A percentile compares a stretch with the other conserved stretches of the same genome.
These are phyloP conservation scores for Geotrichum fermentans DNA, from an alignment of 1,139 yeast genomes.

Conservation along the genomic window DNA sequence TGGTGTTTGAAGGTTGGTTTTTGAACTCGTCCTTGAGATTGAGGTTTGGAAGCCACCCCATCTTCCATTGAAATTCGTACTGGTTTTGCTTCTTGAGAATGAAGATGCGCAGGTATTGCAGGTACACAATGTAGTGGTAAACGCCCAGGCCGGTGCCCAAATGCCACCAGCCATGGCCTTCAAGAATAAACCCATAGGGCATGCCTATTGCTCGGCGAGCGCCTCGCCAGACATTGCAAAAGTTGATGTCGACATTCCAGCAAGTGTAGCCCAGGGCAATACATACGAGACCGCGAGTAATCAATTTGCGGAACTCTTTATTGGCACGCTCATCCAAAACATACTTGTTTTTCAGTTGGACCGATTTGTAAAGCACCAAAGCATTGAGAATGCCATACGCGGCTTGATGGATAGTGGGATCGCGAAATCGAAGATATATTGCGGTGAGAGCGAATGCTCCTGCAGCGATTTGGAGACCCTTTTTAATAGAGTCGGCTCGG, in stretches of 20 bases:
- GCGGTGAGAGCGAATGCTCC: constrained; percentile 58
- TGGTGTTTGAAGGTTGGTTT: neutral
- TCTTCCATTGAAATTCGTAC: constrained; percentile 51
- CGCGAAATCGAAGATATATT: constrained; percentile 59
- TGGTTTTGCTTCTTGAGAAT: constrained; percentile 49
- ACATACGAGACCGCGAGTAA: constrained; percentile 52
- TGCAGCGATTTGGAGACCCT: constrained; percentile 34
- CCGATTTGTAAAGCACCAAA: constrained; percentile 55
- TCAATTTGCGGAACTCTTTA: constrained; percentile 52
- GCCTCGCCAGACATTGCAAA: constrained; percentile 60
- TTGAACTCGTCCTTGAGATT: constrained; percentile 21
- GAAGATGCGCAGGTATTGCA: constrained; percentile 64
- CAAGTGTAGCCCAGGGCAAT: constrained; percentile 70
- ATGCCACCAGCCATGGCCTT: constrained; percentile 99
- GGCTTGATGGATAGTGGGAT: constrained; percentile 85
- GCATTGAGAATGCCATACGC: constrained; percentile 65
- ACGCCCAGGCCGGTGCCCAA: constrained; percentile 77
- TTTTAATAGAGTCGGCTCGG: constrained; percentile 36
- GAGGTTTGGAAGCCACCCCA: constrained; percentile 43
- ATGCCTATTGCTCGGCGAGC: constrained; percentile 66
- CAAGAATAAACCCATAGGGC: constrained; percentile 83
- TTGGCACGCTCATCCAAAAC: constrained; percentile 48
- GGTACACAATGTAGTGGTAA: constrained; percentile 55
- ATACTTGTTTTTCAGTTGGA: constrained; percentile 46
- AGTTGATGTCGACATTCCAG: constrained; percentile 83